phyloP scores from a whole-genome alignment of 1,284 basidiomycete species.

The Pholiota adiposa region DNA sequence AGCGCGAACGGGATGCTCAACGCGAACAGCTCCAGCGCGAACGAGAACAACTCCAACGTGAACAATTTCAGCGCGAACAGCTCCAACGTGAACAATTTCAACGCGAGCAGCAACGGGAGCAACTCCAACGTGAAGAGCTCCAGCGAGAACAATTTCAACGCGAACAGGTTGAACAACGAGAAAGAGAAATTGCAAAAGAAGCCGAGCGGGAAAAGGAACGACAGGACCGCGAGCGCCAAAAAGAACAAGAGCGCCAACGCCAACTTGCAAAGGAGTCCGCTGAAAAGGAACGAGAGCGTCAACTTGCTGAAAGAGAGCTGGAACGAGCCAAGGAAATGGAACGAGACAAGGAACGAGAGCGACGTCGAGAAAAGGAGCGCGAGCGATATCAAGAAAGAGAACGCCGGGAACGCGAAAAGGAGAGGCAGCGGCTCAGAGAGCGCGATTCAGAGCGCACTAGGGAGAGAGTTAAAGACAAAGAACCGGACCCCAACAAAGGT shows the following conservation, averaged over 20 bases:
- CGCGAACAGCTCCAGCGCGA: slow-evolving; percentile 11
- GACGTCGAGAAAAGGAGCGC: slow-evolving; percentile 21
- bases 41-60: slow-evolving; percentile 13
- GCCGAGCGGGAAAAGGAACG: background rate
- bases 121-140: slow-evolving; percentile 2
- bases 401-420: slow-evolving; percentile 17
- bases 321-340: slow-evolving; percentile 11
- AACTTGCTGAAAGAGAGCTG: slow-evolving; percentile 10
- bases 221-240: background rate
- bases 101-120: background rate
- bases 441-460: slow-evolving; percentile 22
- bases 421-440: slow-evolving; percentile 9
- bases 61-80: slow-evolving; percentile 15
- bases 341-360: slow-evolving; percentile 12
- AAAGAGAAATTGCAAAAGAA: slow-evolving; percentile 11
- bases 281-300: slow-evolving; percentile 16
- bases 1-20: slow-evolving; percentile 8
- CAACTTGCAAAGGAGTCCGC: slow-evolving; percentile 14
- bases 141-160: too few relatives aligned
- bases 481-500: slow-evolving; percentile 5
- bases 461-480: slow-evolving; percentile 8
- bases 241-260: slow-evolving; percentile 8
- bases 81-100: background rate
- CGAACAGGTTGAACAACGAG: slow-evolving; percentile 4
- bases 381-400: slow-evolving; percentile 16